phyloP scores from a whole-genome alignment of 805 yeast genomes.

The Wickerhamomyces hampshirensis region DNA sequence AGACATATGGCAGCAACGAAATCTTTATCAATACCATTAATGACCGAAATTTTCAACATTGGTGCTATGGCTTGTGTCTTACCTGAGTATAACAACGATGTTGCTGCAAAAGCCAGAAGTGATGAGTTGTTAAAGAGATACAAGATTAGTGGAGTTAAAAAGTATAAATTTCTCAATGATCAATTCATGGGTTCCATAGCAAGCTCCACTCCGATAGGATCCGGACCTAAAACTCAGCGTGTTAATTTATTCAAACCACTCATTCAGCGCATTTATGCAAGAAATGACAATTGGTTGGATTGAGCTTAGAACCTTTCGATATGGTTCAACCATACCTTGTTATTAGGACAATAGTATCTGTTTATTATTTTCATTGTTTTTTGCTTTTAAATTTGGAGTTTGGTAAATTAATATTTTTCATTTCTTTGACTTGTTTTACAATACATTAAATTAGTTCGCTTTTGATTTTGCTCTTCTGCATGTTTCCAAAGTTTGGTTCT shows the following conservation, averaged over 20 bases:
- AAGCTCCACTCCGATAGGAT: background rate
- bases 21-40: constrained; percentile 20
- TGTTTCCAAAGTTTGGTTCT: too few species aligned
- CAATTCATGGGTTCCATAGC: background rate
- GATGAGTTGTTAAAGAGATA: constrained; percentile 9
- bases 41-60: constrained; percentile 27
- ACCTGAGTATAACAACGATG: constrained; percentile 18
- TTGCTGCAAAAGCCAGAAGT: background rate
- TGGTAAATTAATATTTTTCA: too few species aligned
- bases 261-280: background rate
- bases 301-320: too few species aligned
- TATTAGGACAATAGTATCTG: too few species aligned
- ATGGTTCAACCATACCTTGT: too few species aligned
- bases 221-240: background rate
- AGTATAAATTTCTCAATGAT: constrained; percentile 5
- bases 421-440: too few species aligned
- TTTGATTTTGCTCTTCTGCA: too few species aligned
- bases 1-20: constrained; percentile 20
- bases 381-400: too few species aligned
- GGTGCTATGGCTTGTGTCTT: constrained; percentile 27
- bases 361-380: too few species aligned
- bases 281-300: background rate
- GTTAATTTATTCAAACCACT: background rate
- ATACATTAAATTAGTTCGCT: too few species aligned
- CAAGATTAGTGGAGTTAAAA: constrained; percentile 9